A percentile compares a stretch with the other conserved stretches of the same genome.
phyloP scores from a whole-genome alignment of 2,329 filamentous ascomycete genomes.

The Pseudophaeomoniella oleicola region DNA sequence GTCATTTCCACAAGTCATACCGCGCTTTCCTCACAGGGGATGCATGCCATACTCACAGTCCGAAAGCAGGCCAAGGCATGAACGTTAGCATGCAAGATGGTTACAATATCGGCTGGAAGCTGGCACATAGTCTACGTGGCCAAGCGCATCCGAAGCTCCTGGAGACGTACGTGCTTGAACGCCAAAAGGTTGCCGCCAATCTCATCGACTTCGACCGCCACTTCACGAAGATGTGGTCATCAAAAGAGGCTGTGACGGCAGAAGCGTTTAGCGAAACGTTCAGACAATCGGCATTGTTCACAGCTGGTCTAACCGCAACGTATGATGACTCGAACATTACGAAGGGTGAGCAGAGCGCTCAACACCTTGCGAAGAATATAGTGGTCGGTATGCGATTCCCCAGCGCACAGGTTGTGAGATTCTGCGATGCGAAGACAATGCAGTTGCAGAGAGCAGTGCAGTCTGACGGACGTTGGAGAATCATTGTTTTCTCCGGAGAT shows the following conservation, averaged over 20 bases:
- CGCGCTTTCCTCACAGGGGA: slow-evolving; percentile 58
- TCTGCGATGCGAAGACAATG: slow-evolving; percentile 43
- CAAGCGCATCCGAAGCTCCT: slow-evolving; percentile 28
- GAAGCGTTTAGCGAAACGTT: slow-evolving; percentile 44
- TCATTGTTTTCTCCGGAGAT: slow-evolving; percentile 35
- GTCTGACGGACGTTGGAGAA: slow-evolving; percentile 37
- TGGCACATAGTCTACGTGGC: slow-evolving; percentile 34
- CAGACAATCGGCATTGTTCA: slow-evolving; percentile 42
- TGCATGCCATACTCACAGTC: slow-evolving; percentile 54
- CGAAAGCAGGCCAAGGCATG: slow-evolving; percentile 54
- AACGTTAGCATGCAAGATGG: slow-evolving; percentile 41
- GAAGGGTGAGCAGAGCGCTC: slow-evolving; percentile 16
- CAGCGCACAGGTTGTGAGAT: slow-evolving; percentile 43
- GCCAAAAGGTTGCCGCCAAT: slow-evolving; percentile 37
- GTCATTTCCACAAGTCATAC: slow-evolving; percentile 50
- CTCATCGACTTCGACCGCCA: slow-evolving; percentile 47
- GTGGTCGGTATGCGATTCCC: slow-evolving; percentile 34
- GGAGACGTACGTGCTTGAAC: slow-evolving; percentile 39
- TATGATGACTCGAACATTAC: slow-evolving; percentile 40
- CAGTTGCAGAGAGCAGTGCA: slow-evolving; percentile 35
- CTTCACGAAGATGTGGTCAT: slow-evolving; percentile 39
- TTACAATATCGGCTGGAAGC: slow-evolving; percentile 48
- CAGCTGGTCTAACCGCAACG: slow-evolving; percentile 41
- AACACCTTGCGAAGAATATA: slow-evolving; percentile 22
- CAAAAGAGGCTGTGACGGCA: slow-evolving; percentile 24